phyloP scores from a whole-genome alignment of 1,284 basidiomycete genomes.

The Baeospora myosura region DNA sequence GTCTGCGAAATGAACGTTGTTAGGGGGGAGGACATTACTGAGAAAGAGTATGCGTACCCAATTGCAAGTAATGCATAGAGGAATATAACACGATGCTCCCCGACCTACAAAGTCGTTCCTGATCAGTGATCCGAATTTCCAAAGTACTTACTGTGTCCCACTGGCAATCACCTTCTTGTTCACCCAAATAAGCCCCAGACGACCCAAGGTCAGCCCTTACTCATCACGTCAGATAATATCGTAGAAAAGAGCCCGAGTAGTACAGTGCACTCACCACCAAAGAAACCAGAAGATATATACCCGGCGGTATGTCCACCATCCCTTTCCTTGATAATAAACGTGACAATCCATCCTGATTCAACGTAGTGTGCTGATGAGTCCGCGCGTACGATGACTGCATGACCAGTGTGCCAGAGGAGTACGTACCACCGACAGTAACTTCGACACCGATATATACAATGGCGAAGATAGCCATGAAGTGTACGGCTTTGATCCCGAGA shows the following conservation, averaged over 20 bases:
- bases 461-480: slow-evolving; percentile 44
- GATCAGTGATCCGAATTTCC: too few relatives aligned
- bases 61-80: slow-evolving; percentile 17
- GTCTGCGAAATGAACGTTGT: slow-evolving; percentile 20
- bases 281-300: slow-evolving; percentile 28
- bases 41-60: slow-evolving; percentile 13
- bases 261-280: slow-evolving; percentile 17
- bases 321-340: slow-evolving; percentile 27
- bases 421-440: slow-evolving; percentile 34
- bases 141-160: too few relatives aligned
- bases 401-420: background rate
- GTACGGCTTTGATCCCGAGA: slow-evolving; percentile 37
- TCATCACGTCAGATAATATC: background rate
- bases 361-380: too few relatives aligned
- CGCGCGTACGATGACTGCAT: too few relatives aligned
- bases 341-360: slow-evolving; percentile 34
- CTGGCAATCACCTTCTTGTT: slow-evolving; percentile 18
- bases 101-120: slow-evolving; percentile 12
- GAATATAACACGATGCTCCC: slow-evolving; percentile 17
- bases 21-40: background rate
- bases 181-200: slow-evolving; percentile 20
- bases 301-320: slow-evolving; percentile 22
- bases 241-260: background rate
- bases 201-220: slow-evolving; percentile 20
- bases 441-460: slow-evolving; percentile 54